A percentile compares a stretch with the other conserved stretches of the same genome.
Conservation (phyloP, 257 asterid species). For the Rhazya stricta region DNA sequence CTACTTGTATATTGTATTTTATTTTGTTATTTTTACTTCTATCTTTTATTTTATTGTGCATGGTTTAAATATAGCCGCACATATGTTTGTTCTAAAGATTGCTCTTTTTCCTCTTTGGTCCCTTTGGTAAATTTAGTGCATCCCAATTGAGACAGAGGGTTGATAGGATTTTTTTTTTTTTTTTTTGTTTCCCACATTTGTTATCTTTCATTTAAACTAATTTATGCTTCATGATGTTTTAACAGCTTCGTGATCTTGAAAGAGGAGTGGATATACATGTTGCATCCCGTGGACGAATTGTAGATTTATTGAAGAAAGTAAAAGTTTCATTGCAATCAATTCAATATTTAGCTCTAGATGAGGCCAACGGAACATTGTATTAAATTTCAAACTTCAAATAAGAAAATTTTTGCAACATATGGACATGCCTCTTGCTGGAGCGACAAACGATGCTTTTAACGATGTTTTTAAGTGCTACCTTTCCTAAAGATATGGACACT, state of each 20-base stretch:
- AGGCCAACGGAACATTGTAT: slow-evolving; percentile 95
- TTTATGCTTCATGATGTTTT: background rate
- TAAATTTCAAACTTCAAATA: slow-evolving; percentile 98
- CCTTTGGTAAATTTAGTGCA: background rate
- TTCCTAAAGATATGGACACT: slow-evolving; percentile 96
- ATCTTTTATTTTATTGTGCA: too few relatives aligned
- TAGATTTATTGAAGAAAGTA: slow-evolving; percentile 92
- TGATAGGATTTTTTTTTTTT: background rate
- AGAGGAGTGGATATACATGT: slow-evolving; percentile 93
- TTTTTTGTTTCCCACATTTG: background rate
- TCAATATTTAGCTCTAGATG: slow-evolving; percentile 82
- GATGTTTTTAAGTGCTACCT: slow-evolving; percentile 96
- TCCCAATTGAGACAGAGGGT: background rate
- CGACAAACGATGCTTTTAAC: slow-evolving; percentile 92
- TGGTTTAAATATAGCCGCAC: background rate
- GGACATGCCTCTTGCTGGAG: slow-evolving; percentile 97
- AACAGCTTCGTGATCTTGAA: slow-evolving; percentile 89
- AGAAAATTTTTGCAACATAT: slow-evolving; percentile 92
- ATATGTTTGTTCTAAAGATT: background rate
- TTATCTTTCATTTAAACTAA: background rate
- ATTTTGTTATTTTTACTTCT: too few relatives aligned
- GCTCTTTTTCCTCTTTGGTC: slow-evolving; percentile 1
- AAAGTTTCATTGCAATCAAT: slow-evolving; percentile 83
- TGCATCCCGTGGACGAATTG: slow-evolving; percentile 93
- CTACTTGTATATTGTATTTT: background rate